Conservation (phyloP, 2,329 filamentous ascomycete species). For the Claviceps pusilla region DNA sequence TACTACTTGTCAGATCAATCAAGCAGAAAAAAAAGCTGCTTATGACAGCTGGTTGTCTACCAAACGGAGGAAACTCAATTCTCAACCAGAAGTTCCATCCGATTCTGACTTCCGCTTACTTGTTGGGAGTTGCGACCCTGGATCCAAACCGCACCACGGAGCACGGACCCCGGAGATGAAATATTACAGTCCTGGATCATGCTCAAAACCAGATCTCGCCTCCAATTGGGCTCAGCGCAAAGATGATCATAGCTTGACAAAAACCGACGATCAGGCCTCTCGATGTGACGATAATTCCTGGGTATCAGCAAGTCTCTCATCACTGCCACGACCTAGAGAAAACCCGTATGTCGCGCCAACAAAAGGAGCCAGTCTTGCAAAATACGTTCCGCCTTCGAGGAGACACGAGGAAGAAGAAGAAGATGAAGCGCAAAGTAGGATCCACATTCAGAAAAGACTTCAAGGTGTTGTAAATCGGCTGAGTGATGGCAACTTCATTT, state of each 20-base stretch:
- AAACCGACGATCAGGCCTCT: slow-evolving; percentile 19
- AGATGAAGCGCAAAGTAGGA: slow-evolving; percentile 48
- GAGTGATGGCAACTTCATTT: slow-evolving; percentile 77
- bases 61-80: slow-evolving; percentile 27
- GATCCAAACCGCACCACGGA: not conserved
- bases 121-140: not conserved
- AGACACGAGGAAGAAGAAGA: slow-evolving; percentile 33
- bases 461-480: slow-evolving; percentile 87
- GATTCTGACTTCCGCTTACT: not conserved
- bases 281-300: slow-evolving; percentile 23
- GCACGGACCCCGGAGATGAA: not conserved
- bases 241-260: not conserved
- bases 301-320: slow-evolving; percentile 7
- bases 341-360: slow-evolving; percentile 78
- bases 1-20: slow-evolving; percentile 38
- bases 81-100: slow-evolving; percentile 5
- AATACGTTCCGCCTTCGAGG: slow-evolving; percentile 76
- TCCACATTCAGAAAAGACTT: slow-evolving; percentile 59
- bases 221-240: not conserved
- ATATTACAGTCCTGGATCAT: not conserved
- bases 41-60: slow-evolving; percentile 45
- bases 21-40: slow-evolving; percentile 44
- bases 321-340: slow-evolving; percentile 45
- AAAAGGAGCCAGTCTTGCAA: slow-evolving; percentile 33
- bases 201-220: not conserved